These are phyloP conservation scores for Epichloe coenophiala DNA, from an alignment of 2,329 filamentous ascomycete species.

Conservation along the genomic window DNA sequence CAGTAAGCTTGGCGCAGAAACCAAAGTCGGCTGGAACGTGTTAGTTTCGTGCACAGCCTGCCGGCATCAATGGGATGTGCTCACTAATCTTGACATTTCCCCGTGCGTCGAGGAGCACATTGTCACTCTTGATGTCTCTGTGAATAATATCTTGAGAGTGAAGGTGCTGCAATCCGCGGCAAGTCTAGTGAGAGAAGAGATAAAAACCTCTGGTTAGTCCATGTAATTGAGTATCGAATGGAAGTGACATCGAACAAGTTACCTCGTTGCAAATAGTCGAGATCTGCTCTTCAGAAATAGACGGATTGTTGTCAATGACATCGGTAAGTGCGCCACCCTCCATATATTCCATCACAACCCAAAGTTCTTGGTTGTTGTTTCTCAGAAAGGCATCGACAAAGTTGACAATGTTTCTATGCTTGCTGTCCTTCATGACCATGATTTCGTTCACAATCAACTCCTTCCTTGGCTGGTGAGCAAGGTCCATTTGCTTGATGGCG, in stretches of 20 bases:
- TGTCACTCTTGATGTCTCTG: conserved; percentile 98
- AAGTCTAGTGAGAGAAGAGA: conserved; percentile 50
- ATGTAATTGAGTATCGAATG: neutral
- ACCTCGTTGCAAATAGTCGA: conserved; percentile 95
- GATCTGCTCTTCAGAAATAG: conserved; percentile 93
- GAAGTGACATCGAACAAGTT: conserved; percentile 17
- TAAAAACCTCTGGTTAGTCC: neutral
- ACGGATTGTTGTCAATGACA: conserved; percentile 94
- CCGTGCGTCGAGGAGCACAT: conserved; percentile 83
- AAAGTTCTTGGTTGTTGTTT: conserved; percentile 89
- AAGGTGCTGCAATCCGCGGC: conserved; percentile 84
- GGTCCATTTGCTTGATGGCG: conserved; percentile 99
- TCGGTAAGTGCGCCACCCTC: conserved; percentile 95
- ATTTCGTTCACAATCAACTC: conserved; percentile 99
- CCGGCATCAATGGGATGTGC: conserved; percentile 22
- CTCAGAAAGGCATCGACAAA: conserved; percentile 94
- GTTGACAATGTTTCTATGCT: conserved; percentile 97
- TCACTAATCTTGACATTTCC: conserved; percentile 96
- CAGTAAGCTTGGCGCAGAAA: conserved; percentile 96
- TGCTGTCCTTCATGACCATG: conserved; percentile 99
- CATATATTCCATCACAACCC: conserved; percentile 99
- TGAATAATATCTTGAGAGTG: conserved; percentile 97
- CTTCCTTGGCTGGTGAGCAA: conserved; percentile 92
- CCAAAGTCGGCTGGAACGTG: conserved; percentile 76
- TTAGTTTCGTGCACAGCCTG: conserved; percentile 15